Evolutionary conservation across 2,329 filamentous ascomycete genomes (phyloP).

Genomic region (Epichloe bromicola): DNA sequence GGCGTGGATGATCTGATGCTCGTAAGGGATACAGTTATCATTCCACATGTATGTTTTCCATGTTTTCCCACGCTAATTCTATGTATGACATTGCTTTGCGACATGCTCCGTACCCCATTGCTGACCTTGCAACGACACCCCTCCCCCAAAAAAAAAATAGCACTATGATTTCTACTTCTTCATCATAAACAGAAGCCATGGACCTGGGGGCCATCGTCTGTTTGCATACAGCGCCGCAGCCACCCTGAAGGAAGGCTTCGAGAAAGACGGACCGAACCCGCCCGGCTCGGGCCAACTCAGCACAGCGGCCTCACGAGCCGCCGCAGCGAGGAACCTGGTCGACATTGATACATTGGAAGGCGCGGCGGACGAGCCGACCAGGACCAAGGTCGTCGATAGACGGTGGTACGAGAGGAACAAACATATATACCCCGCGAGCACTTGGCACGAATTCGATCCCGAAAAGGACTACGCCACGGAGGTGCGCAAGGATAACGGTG

Average conservation of each 20-base stretch:
- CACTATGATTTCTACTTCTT: slow-evolving; percentile 98
- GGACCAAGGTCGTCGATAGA: slow-evolving; percentile 90
- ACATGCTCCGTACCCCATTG: neutral
- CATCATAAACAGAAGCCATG: slow-evolving; percentile 72
- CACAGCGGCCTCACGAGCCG: slow-evolving; percentile 22
- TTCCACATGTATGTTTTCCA: slow-evolving; percentile 66
- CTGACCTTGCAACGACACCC: neutral
- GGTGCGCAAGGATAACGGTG: slow-evolving; percentile 69
- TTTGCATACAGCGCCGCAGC: slow-evolving; percentile 60
- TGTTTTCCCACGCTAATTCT: neutral
- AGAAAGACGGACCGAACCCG: neutral
- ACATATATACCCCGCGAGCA: slow-evolving; percentile 91
- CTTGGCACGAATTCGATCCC: slow-evolving; percentile 91
- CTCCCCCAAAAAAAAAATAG: slow-evolving; percentile 28
- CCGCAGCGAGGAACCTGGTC: slow-evolving; percentile 25
- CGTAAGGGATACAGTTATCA: slow-evolving; percentile 78
- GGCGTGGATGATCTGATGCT: slow-evolving; percentile 93
- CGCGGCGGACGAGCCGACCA: slow-evolving; percentile 57
- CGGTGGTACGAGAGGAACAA: slow-evolving; percentile 97
- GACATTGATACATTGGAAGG: slow-evolving; percentile 56
- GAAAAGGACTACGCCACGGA: slow-evolving; percentile 72
- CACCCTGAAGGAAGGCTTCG: slow-evolving; percentile 14
- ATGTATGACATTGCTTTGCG: neutral
- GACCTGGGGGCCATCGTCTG: slow-evolving; percentile 56
- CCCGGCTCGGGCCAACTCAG: slow-evolving; percentile 13